Base-by-base conservation (phyloP, 208 protist genomes). In the Trypanosoma vivax region DNA sequence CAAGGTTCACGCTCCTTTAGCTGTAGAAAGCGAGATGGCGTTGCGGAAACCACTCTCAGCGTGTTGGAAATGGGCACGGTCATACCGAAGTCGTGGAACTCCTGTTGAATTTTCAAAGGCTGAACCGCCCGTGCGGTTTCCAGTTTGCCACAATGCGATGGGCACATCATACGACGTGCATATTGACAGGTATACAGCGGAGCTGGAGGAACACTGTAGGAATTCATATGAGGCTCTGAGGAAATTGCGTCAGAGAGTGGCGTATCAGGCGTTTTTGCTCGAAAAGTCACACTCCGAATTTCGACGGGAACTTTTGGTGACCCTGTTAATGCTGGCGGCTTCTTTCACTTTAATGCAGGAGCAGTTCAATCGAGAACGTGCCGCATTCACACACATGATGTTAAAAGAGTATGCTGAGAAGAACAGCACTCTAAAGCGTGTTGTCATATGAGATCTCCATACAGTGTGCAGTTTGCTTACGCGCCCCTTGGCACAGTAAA, bases 281-380 rank as follows among this genome's bases (percentile, higher is more conserved):
- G 45, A n/a, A 18, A 58, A 39, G 37, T 13, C 65, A 16, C 40
- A 46, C 7, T 50, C 55, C 0, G 54, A 53, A 10, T 59, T 69
- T 28, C 39, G 60, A 0, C 43, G 79, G 7, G 79, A 82, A 50
- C 82, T 79, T 33, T 25, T 76, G 9, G 60, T 58, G 60, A 76
- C 70, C n/a, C n/a, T n/a, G 6, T 79, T 83, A 63, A 19, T 83
- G 5, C 79, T 75, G 0, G 46, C 83, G 3, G 24, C 75, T 0
- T 59, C 73, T 29, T 33, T 60, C 25, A 49, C 79, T 21, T 79
- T 79, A 29, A 63, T 88, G 39, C 35, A 60, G 1, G 79, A 88
- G 41, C 48, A 64, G 34, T 63, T 41, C n/a, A 64, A 88, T 46
- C 64, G 70, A 24, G 57, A 21, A 16, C 75, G 53, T 38, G 79